Conservation (phyloP, 164 flowering plant genomes). For the Nymphaea colorata region DNA sequence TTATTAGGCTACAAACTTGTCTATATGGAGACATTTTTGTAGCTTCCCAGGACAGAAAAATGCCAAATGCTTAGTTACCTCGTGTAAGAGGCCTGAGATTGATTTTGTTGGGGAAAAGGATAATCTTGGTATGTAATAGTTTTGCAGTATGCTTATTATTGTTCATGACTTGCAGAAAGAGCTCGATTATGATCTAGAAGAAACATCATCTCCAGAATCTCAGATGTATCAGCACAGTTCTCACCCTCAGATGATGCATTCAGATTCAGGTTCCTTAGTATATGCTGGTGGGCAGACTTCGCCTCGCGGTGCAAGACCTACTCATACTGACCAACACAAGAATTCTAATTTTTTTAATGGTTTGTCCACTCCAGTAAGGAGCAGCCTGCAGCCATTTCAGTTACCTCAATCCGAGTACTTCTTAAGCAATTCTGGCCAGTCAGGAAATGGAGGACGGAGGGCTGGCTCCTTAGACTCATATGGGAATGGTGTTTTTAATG, state of each 20-base stretch:
- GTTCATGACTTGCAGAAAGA: conserved; percentile 33
- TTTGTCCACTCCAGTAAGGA: conserved; percentile 46
- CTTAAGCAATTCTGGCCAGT: conserved; percentile 7
- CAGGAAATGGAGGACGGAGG: neutral
- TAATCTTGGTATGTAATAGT: no score
- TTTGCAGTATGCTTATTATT: no score
- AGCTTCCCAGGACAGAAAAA: no score
- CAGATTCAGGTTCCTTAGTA: conserved; percentile 22
- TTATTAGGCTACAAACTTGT: no score
- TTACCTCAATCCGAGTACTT: conserved; percentile 31
- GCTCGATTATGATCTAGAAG: conserved; percentile 48
- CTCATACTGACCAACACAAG: conserved; percentile 39
- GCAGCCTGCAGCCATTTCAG: conserved; percentile 44
- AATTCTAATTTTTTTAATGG: conserved; percentile 56
- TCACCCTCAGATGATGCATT: conserved; percentile 19
- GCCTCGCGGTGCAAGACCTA: conserved; percentile 28
- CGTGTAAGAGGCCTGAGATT: no score
- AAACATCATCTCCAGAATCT: conserved; percentile 41
- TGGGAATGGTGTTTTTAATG: neutral
- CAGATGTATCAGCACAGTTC: conserved; percentile 27
- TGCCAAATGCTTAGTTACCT: no score
- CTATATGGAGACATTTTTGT: no score
- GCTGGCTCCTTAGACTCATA: neutral
- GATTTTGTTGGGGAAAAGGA: no score
- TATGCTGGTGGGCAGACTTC: conserved; percentile 35